These are phyloP conservation scores for Escallonia herrerae DNA, from an alignment of 129 eudicot species.

Conservation along the genomic window DNA sequence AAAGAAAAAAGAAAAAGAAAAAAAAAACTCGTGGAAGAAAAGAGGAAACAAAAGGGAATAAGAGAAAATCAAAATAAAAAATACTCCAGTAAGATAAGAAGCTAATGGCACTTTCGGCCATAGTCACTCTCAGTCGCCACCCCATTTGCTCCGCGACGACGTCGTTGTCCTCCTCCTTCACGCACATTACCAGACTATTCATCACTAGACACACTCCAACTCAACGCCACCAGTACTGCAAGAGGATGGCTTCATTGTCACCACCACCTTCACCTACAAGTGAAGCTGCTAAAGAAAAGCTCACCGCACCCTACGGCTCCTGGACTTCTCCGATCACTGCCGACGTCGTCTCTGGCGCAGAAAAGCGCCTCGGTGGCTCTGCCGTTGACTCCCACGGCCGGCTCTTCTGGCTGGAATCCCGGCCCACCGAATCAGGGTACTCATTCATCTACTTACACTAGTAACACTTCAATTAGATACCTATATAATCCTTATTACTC, in stretches of 20 bases:
- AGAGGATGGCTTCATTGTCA: constrained; percentile 27
- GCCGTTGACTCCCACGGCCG: constrained; percentile 66
- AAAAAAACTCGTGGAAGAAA: too few species aligned
- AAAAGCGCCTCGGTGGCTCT: constrained; percentile 76
- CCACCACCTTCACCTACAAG: constrained; percentile 20
- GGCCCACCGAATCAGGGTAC: constrained; percentile 90
- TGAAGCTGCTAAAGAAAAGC: constrained; percentile 22
- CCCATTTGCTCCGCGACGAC: constrained; percentile 7
- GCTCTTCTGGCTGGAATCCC: constrained; percentile 84
- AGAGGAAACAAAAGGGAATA: too few species aligned
- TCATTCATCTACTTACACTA: background rate
- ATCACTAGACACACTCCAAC: constrained; percentile 1
- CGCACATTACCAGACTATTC: constrained; percentile 4
- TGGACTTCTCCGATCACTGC: constrained; percentile 94
- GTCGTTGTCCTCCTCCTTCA: constrained; percentile 7
- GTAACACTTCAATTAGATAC: background rate
- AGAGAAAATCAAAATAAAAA: too few species aligned
- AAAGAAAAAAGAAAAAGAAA: too few species aligned
- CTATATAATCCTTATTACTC: background rate
- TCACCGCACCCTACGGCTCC: constrained; percentile 81
- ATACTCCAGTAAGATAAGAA: too few species aligned
- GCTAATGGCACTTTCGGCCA: constrained; percentile 21
- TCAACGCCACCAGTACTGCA: constrained; percentile 12
- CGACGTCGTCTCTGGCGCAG: constrained; percentile 75
- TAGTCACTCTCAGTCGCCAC: constrained; percentile 20